Evolutionary conservation across 257 asterid species (phyloP), one percentile per base, ranked within the genome.

Genomic region (Penstemon eatonii): DNA sequence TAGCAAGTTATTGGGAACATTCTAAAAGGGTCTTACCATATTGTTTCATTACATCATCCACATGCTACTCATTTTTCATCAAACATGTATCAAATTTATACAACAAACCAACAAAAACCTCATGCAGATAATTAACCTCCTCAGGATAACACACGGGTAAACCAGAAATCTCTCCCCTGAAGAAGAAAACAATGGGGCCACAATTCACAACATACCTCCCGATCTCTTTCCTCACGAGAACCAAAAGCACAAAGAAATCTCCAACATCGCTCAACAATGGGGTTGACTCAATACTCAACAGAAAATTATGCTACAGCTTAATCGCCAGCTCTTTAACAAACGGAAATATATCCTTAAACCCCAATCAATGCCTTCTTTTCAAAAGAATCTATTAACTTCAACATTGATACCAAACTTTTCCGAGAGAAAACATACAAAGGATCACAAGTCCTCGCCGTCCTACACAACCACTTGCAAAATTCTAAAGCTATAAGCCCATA

Each of bases 301-400:
- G 70, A 75, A 93, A 73, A 65, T 70, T 78, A 6, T 7, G 60
- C 0, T 87, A 76, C 63, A 93, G 46, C 77, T 80, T 87, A 44
- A 8, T 66, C 7, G 88, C 92, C 67, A 90, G 56, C 62, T 93
- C 97, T 4, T 68, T 59, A 50, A 90, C 82, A 71, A 88, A 90
- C 1, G 86, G 87, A 19, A 87, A 79, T 66, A 89, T 68, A 49
- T 93, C 98, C 6, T 12, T 75, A 71, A 90, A 50, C 18, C 54
- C 75, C 72, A 53, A 87, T 56, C 45, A 67, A 57, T 36, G 62
- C 74, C 43, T 66, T 79, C 59, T 66, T 69, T n/a, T 55, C 65
- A 9, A 68, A 67, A 47, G 77, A 36, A 7, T 78, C 82, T 40
- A 47, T 12, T 46, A 38, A 54, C 51, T 78, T 89, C 42, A 78